Evolutionary conservation across 164 flowering plant genomes (phyloP).

Genomic region (Dillenia turbinata): DNA sequence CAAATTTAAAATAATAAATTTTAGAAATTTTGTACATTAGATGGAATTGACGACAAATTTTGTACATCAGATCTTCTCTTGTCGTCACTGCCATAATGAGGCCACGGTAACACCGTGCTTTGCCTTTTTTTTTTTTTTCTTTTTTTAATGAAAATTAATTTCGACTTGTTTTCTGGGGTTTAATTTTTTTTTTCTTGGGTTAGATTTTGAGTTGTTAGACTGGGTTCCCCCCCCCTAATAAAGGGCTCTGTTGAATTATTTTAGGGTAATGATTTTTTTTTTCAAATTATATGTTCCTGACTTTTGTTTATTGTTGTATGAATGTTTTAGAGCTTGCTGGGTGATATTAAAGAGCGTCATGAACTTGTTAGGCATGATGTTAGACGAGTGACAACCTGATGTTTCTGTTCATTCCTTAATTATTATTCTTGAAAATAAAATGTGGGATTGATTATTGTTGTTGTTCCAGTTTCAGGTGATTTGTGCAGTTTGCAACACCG

Average conservation of each 20-base stretch:
- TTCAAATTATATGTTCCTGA: neutral
- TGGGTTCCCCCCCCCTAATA: neutral
- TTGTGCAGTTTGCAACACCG: conserved; percentile 68
- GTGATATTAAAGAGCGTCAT: conserved; percentile 52
- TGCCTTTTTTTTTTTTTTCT: neutral
- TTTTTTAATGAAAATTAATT: neutral
- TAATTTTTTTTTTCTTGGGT: conserved; percentile 2
- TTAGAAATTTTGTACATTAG: too few species aligned
- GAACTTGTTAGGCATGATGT: conserved; percentile 75
- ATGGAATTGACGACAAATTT: too few species aligned
- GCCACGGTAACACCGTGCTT: conserved; percentile 37
- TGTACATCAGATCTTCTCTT: conserved; percentile 47
- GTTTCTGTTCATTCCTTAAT: too few species aligned
- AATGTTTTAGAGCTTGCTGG: conserved; percentile 41
- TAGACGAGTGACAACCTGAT: conserved; percentile 14
- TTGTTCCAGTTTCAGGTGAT: conserved; percentile 44
- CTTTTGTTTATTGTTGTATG: neutral
- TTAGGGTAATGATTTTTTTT: too few species aligned
- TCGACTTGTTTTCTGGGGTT: neutral
- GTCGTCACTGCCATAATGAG: conserved; percentile 97
- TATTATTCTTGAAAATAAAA: too few species aligned
- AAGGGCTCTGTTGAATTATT: too few species aligned
- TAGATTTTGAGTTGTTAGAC: neutral
- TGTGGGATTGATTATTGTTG: neutral
- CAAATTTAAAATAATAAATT: too few species aligned